Base-by-base conservation (phyloP, 306 rosid genomes). In the Crotalaria pallida region DNA sequence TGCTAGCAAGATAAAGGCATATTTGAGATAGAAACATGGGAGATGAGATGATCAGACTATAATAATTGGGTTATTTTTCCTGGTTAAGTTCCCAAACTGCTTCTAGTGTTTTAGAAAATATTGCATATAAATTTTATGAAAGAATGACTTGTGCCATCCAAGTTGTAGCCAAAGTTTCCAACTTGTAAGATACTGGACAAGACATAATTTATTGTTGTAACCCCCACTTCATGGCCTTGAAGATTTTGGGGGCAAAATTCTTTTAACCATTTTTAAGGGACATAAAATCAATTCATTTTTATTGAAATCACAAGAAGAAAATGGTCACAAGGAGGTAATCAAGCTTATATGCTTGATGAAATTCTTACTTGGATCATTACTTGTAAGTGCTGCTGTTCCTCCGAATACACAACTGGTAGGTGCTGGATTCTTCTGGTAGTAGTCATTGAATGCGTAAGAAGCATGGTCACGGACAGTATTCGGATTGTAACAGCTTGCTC, bases 291-390 rank as follows among this genome's bases (percentile, higher is more conserved):
- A 0, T 38, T 38, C 0, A 33, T 56, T 56, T 47, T 4, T 51
- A 19, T 33, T 12, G 47, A 26, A 24, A 17, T 34, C 38, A 62
- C 23, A 19, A 16, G 4, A 24, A 44, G 69, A 63, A 47, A 52
- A 51, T 45, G 19, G 23, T 36, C 18, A 27, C 15, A 50, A 55
- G 33, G 64, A 17, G 59, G 27, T 29, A n/a, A 44, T 13, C 9
- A 1, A 15, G 65, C 15, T 29, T 74, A 18, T 50, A n/a, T 58
- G 62, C 38, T 19, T 1, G 72, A 52, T 69, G 45, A 51, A 49
- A 66, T 63, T 47, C 99, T 81, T 94, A 94, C 98, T 94, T 80
- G 99, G 99, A 71, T 94, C 89, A 45, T 78, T 89, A 84, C 38
- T 83, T 69, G 87, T 65, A 3, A 84, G 80, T 18, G 81, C 70